Base-by-base conservation (phyloP, 2,329 filamentous ascomycete genomes). In the Trichoderma cornu-damae region DNA sequence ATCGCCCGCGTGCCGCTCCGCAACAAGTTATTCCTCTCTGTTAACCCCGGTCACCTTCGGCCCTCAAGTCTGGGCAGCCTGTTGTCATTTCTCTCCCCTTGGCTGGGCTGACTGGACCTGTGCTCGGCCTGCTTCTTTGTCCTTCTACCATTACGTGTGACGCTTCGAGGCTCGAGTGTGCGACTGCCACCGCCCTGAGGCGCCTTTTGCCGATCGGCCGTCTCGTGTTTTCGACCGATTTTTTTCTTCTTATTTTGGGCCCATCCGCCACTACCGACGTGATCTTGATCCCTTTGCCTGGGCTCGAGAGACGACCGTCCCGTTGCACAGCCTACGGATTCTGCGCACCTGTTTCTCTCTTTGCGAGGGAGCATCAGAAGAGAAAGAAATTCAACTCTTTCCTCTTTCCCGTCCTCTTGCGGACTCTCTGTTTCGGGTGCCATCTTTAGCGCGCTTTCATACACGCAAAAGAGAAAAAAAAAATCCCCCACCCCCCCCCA, bases 301-400 rank as follows among this genome's bases (percentile, higher is more conserved):
- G 51, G 43, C 43, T 59, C 43, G 44, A 56, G 57, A 59, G 57
- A 59, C 57, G 57, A 59, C 57, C 51, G 57, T 59, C 57, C 51
- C 51, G 34, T 42, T 54, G 46, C n/a, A 54, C 51, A 54, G 51
- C 42, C 34, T n/a, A 54, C 51, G 51, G 51, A 54, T 54, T 37
- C 34, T 35, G 47, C 51, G 30, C 50, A 24, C 16, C 44, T 37
- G 30, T 7, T 53, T 55, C 32, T 42, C 48, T 16, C 51, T 30
- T 35, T 34, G 24, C 49, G 42, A 49, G n/a, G n/a, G n/a, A 43
- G 20, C 37, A 53, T 43, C 28, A 6, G 24, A 12, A 34, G 24
- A 30, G 8, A 44, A 53, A 18, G 14, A 53, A 52, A 14, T 32
- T 34, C 16, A 18, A n/a, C n/a, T n/a, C 48, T 42, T 18, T 22